Evolutionary conservation across 148 eudicot species (phyloP).

Genomic region (Chenopodium suecicum): DNA sequence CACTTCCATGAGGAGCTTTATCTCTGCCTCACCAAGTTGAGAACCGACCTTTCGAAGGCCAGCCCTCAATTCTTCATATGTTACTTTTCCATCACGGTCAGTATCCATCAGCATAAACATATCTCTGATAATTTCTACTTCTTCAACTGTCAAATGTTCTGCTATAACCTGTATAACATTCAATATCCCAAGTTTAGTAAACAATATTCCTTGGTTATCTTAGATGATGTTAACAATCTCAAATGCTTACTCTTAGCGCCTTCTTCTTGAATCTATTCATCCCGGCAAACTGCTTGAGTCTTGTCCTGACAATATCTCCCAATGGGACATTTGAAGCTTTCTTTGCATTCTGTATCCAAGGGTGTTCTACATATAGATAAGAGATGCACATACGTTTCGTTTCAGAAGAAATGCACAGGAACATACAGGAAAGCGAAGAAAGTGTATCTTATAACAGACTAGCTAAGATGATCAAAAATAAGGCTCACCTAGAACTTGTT

Average conservation of each 20-base stretch:
- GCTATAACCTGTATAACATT: constrained; percentile 64
- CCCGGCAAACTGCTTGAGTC: constrained; percentile 83
- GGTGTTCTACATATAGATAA: constrained; percentile 55
- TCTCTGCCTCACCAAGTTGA: constrained; percentile 83
- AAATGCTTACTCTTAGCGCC: constrained; percentile 51
- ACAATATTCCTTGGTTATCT: neutral
- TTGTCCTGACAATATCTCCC: constrained; percentile 83
- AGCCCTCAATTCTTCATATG: constrained; percentile 64
- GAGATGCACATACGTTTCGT: neutral
- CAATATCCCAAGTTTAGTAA: neutral
- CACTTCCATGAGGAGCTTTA: constrained; percentile 89
- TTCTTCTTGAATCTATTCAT: constrained; percentile 94
- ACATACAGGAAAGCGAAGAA: neutral
- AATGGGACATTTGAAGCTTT: constrained; percentile 88
- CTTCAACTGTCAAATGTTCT: constrained; percentile 74
- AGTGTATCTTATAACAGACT: neutral
- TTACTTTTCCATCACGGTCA: constrained; percentile 77
- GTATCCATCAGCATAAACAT: constrained; percentile 88
- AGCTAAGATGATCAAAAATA: neutral
- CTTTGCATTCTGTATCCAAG: constrained; percentile 87
- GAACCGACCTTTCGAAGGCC: constrained; percentile 89
- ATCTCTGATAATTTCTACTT: constrained; percentile 80
- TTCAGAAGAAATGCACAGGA: neutral
- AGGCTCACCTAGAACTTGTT: constrained; percentile 85
- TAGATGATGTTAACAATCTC: neutral